A percentile compares a stretch with the other conserved stretches of the same genome.
Evolutionary conservation across 768 basidiomycete species (phyloP).

Genomic region (Galerina sulciceps): DNA sequence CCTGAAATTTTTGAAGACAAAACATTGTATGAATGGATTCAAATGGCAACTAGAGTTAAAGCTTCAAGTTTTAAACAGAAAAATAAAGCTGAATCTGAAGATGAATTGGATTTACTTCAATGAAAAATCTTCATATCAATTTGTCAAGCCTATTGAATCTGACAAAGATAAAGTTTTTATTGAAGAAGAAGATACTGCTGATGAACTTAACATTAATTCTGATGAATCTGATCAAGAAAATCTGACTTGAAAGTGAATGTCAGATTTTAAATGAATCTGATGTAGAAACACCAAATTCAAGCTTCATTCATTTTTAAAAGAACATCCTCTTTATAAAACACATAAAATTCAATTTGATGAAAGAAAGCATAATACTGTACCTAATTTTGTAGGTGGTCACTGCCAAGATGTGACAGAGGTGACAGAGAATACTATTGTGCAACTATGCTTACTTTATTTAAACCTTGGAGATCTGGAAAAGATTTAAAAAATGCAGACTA

Average conservation of each 20-base stretch:
- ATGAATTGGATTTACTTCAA: no score
- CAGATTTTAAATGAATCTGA: no score
- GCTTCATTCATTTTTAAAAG: background rate
- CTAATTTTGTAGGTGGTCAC: constrained; percentile 33
- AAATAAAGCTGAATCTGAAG: background rate
- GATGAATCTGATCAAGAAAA: no score
- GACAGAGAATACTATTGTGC: constrained; percentile 34
- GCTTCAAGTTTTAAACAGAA: background rate
- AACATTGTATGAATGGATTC: constrained; percentile 32
- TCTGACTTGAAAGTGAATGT: no score
- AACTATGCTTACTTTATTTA: constrained; percentile 34
- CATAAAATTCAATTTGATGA: constrained; percentile 8
- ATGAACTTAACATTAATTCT: no score
- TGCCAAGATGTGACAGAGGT: constrained; percentile 35
- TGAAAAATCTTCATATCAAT: no score
- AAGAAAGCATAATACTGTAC: constrained; percentile 13
- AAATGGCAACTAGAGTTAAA: background rate
- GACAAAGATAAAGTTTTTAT: background rate
- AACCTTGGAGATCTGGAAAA: constrained; percentile 33
- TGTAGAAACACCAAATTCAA: background rate
- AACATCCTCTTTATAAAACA: constrained; percentile 16
- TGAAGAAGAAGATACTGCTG: background rate
- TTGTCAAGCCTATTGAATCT: background rate
- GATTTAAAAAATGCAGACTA: constrained; percentile 2
- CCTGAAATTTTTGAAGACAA: constrained; percentile 10